Evolutionary conservation across 23 red algal genomes (phyloP).

Genomic region (Chondrus crispus): DNA sequence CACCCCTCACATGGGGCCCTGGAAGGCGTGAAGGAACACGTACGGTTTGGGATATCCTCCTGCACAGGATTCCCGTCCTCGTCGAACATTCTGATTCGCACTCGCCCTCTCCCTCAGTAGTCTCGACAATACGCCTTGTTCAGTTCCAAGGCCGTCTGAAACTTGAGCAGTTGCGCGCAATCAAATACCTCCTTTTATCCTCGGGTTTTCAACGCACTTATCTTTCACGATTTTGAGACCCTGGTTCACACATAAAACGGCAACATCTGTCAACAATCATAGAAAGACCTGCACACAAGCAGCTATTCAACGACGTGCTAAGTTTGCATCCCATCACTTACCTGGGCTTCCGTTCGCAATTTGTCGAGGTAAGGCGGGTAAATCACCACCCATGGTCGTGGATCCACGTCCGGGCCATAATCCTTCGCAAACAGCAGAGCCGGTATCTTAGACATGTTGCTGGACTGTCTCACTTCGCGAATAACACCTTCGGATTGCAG

Average conservation of each 20-base stretch:
- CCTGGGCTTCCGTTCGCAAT: slow-evolving; percentile 50
- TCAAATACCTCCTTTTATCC: slow-evolving; percentile 61
- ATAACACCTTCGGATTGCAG: too few species aligned
- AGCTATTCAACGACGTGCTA: too few species aligned
- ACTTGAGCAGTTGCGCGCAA: slow-evolving; percentile 42
- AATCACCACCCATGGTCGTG: slow-evolving; percentile 51
- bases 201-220: slow-evolving; percentile 55
- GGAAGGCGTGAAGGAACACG: too few species aligned
- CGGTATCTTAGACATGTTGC: background rate
- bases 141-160: slow-evolving; percentile 45
- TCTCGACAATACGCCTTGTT: slow-evolving; percentile 58
- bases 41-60: slow-evolving; percentile 55
- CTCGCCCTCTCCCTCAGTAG: slow-evolving; percentile 43
- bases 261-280: too few species aligned
- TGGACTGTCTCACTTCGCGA: background rate
- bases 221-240: slow-evolving; percentile 57
- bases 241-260: too few species aligned
- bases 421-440: slow-evolving; percentile 29
- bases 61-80: slow-evolving; percentile 36
- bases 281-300: too few species aligned
- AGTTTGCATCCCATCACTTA: slow-evolving; percentile 6
- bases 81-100: slow-evolving; percentile 48
- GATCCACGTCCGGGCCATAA: slow-evolving; percentile 50
- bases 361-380: slow-evolving; percentile 64
- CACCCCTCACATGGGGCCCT: too few species aligned